phyloP scores from a whole-genome alignment of 2,329 filamentous ascomycete genomes.

The Neofusicoccum ribis region DNA sequence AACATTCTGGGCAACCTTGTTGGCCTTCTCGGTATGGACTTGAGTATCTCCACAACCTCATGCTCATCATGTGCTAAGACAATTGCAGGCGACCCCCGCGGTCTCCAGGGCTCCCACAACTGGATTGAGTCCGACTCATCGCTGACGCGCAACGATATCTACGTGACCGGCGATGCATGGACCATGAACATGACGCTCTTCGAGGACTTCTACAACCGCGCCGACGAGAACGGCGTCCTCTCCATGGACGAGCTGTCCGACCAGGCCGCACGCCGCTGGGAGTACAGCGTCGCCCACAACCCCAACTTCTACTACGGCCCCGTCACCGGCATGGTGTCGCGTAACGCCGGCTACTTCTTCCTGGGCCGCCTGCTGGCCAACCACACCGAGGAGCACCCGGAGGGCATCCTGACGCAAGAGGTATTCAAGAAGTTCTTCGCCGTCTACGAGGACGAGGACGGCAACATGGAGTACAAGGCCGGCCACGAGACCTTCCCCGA shows the following conservation, averaged over 20 bases:
- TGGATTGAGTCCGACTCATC: slow-evolving; percentile 58
- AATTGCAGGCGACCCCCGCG: slow-evolving; percentile 43
- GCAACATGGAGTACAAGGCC: slow-evolving; percentile 40
- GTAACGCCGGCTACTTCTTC: slow-evolving; percentile 45
- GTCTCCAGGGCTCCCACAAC: slow-evolving; percentile 56
- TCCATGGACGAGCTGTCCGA: slow-evolving; percentile 32
- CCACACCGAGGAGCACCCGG: slow-evolving; percentile 34
- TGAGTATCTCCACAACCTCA: slow-evolving; percentile 12
- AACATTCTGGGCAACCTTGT: slow-evolving; percentile 39
- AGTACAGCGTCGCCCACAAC: slow-evolving; percentile 51
- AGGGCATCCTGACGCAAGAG: slow-evolving; percentile 34
- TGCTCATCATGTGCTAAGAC: slow-evolving; percentile 7
- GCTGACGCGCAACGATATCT: slow-evolving; percentile 55
- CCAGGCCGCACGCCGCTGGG: slow-evolving; percentile 38
- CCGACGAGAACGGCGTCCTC: slow-evolving; percentile 24
- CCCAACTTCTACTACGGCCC: slow-evolving; percentile 57
- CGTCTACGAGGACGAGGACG: slow-evolving; percentile 44
- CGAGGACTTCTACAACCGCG: slow-evolving; percentile 45
- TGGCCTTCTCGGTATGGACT: slow-evolving; percentile 43
- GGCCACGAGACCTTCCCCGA: slow-evolving; percentile 56
- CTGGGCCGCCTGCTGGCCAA: slow-evolving; percentile 34
- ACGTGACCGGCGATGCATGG: slow-evolving; percentile 52
- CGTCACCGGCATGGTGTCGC: slow-evolving; percentile 51
- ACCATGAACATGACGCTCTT: slow-evolving; percentile 56
- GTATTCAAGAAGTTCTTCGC: slow-evolving; percentile 51